A percentile compares a stretch with the other conserved stretches of the same genome.
Evolutionary conservation across 805 yeast genomes (phyloP).

Genomic region (Candida andamanensis): DNA sequence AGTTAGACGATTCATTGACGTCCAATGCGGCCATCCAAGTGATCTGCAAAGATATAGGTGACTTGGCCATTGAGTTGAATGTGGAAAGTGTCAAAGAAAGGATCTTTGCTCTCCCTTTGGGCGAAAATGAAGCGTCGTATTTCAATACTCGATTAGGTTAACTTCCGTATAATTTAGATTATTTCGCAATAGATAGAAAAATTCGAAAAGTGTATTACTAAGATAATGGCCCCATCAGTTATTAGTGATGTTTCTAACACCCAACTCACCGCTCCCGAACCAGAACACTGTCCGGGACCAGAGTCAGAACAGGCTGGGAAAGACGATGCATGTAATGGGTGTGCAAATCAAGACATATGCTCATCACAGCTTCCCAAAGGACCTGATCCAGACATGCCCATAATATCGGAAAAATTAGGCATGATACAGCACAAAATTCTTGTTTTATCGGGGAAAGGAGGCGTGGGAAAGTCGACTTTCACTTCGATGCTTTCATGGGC

Average conservation of each 20-base stretch:
- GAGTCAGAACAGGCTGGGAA: constrained; percentile 92
- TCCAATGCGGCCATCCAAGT: constrained; percentile 48
- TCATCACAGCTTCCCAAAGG: constrained; percentile 80
- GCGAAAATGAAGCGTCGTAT: constrained; percentile 42
- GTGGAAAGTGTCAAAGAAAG: constrained; percentile 2
- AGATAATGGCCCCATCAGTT: constrained; percentile 20
- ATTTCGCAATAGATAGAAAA: background rate
- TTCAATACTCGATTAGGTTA: too few species aligned
- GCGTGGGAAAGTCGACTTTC: constrained; percentile 96
- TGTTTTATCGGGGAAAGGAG: constrained; percentile 82
- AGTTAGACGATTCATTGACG: constrained; percentile 19
- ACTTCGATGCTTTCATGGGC: constrained; percentile 98
- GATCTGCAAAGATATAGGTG: constrained; percentile 47
- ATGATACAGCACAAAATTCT: constrained; percentile 72
- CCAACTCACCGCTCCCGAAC: constrained; percentile 25
- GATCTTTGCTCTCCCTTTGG: constrained; percentile 35
- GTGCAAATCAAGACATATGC: constrained; percentile 91
- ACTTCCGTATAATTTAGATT: background rate
- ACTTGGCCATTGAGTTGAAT: constrained; percentile 25
- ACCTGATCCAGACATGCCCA: constrained; percentile 88
- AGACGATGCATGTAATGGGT: constrained; percentile 90
- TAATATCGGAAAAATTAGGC: constrained; percentile 62
- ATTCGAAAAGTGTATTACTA: background rate
- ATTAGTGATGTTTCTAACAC: constrained; percentile 12
- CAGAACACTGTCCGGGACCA: constrained; percentile 99